These are phyloP conservation scores for Huntiella abstrusa DNA, from an alignment of 2,329 filamentous ascomycete genomes.

Conservation along the genomic window DNA sequence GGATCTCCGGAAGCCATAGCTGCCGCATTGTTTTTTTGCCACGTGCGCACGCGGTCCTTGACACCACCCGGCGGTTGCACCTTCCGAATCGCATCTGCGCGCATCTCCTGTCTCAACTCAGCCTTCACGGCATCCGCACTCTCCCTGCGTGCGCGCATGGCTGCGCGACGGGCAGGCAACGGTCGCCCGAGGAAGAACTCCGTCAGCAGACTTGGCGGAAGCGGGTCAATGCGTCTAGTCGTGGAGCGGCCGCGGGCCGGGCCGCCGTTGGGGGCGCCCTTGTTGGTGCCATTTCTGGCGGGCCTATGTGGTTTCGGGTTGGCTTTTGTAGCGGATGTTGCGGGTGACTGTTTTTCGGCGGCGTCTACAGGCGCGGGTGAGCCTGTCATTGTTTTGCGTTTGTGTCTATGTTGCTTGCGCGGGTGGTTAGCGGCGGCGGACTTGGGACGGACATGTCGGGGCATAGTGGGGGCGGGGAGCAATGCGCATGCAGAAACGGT, in stretches of 20 bases:
- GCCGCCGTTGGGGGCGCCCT: conserved; percentile 22
- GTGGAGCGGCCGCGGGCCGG: conserved; percentile 19
- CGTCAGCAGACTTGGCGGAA: conserved; percentile 29
- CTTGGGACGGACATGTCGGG: too few species aligned
- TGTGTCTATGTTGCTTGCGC: too few species aligned
- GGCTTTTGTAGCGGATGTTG: background rate
- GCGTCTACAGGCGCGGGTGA: background rate
- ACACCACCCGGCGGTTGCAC: conserved; percentile 49
- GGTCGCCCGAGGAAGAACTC: conserved; percentile 41
- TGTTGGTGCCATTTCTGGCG: conserved; percentile 18
- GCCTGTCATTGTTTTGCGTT: too few species aligned
- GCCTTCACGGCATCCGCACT: conserved; percentile 41
- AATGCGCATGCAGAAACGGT: too few species aligned
- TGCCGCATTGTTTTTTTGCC: conserved; percentile 62
- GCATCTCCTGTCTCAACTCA: conserved; percentile 20
- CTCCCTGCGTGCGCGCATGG: conserved; percentile 33
- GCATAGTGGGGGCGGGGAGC: too few species aligned
- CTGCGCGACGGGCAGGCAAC: conserved; percentile 34
- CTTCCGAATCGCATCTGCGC: conserved; percentile 32
- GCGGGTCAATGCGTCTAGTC: conserved; percentile 22
- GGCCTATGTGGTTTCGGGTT: background rate
- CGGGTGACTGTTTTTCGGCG: background rate
- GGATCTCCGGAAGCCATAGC: conserved; percentile 36
- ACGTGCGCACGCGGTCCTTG: conserved; percentile 60
- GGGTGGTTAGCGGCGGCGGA: too few species aligned